Conservation (phyloP, 2,329 filamentous ascomycete species). For the Ampelomyces quisqualis region DNA sequence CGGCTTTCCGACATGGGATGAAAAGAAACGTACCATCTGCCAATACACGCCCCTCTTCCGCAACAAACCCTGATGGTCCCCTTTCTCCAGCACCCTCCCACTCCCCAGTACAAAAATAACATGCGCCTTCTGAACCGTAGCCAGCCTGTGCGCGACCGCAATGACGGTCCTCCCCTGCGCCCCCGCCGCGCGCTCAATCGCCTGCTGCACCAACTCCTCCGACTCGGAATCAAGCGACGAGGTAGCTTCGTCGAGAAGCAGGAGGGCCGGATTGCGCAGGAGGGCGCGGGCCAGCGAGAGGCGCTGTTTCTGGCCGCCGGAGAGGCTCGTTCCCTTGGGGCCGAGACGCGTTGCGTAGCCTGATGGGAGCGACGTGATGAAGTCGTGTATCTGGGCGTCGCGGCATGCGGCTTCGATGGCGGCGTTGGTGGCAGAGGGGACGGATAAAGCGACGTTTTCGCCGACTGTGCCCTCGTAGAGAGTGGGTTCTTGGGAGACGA, state of each 20-base stretch:
- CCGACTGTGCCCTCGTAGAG: constrained; percentile 49
- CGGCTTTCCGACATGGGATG: background rate
- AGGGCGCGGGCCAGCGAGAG: constrained; percentile 38
- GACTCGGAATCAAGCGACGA: constrained; percentile 36
- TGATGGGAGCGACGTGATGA: constrained; percentile 39
- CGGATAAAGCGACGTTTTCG: constrained; percentile 43
- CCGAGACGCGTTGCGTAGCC: constrained; percentile 41
- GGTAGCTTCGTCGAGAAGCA: constrained; percentile 43
- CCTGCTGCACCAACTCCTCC: constrained; percentile 39
- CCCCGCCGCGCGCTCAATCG: constrained; percentile 36
- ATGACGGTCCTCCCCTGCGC: constrained; percentile 33
- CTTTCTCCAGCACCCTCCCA: constrained; percentile 38
- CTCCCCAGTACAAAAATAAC: constrained; percentile 41
- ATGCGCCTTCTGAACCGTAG: constrained; percentile 44
- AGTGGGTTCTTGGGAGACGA: constrained; percentile 51
- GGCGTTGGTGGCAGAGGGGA: constrained; percentile 30
- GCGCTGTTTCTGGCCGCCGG: constrained; percentile 42
- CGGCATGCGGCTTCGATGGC: constrained; percentile 37
- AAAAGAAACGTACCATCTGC: constrained; percentile 33
- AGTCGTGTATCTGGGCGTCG: constrained; percentile 45
- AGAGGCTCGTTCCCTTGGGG: constrained; percentile 38
- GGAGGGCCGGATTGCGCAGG: constrained; percentile 32
- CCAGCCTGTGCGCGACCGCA: constrained; percentile 41
- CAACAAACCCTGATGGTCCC: constrained; percentile 34
- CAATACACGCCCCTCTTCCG: constrained; percentile 37